phyloP scores from a whole-genome alignment of 2,329 filamentous ascomycete species.

The Ophidiomyces ophidiicola region DNA sequence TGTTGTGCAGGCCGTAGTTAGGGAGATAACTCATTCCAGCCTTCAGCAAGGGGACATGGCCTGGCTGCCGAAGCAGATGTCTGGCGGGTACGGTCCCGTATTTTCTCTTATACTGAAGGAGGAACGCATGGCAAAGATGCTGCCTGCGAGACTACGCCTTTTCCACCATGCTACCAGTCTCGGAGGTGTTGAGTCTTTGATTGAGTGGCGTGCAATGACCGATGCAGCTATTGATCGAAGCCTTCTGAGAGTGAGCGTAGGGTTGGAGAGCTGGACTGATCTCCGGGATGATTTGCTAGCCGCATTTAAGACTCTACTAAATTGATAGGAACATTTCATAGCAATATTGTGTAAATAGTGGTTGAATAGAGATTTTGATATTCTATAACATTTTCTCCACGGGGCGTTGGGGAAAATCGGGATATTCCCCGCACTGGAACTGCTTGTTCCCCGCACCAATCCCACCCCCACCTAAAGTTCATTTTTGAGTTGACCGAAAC shows the following conservation, averaged over 20 bases:
- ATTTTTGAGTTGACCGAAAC: too few relatives aligned
- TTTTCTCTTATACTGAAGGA: slow-evolving; percentile 61
- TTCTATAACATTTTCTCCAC: too few relatives aligned
- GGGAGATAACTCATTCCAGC: slow-evolving; percentile 60
- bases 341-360: too few relatives aligned
- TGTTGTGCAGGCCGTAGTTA: slow-evolving; percentile 44
- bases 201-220: slow-evolving; percentile 91
- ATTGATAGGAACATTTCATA: neutral
- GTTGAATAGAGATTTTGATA: too few relatives aligned
- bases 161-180: slow-evolving; percentile 94
- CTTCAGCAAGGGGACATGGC: slow-evolving; percentile 55
- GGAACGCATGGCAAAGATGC: slow-evolving; percentile 47
- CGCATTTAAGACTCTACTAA: slow-evolving; percentile 48
- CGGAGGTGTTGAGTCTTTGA: slow-evolving; percentile 86
- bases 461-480: too few relatives aligned
- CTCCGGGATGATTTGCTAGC: slow-evolving; percentile 60
- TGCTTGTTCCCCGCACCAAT: too few relatives aligned
- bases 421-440: too few relatives aligned
- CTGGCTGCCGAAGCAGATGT: slow-evolving; percentile 85
- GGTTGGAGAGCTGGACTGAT: slow-evolving; percentile 78
- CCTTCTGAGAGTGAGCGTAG: slow-evolving; percentile 70
- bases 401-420: too few relatives aligned
- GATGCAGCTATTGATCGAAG: slow-evolving; percentile 60
- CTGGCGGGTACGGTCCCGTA: slow-evolving; percentile 75
- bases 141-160: slow-evolving; percentile 67